Percentiles rank a stretch among this genome's conserved stretches.
Evolutionary conservation across 441 rosid species (phyloP).

Genomic region (Melastoma candidum): DNA sequence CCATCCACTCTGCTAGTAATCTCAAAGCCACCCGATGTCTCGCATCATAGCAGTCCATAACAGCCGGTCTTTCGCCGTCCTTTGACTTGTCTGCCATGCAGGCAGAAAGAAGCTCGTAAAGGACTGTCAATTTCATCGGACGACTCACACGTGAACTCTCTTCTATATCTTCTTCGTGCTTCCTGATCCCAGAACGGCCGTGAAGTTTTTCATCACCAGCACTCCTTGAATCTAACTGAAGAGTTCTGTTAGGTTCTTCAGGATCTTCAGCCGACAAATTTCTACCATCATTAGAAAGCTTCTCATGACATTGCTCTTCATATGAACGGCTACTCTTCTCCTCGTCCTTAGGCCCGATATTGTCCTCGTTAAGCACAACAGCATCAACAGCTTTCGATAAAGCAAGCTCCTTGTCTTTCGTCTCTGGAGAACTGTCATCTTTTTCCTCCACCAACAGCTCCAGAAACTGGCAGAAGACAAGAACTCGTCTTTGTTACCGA

Average conservation of each 20-base stretch:
- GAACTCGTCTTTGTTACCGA: not conserved
- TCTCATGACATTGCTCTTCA: conserved; percentile 58
- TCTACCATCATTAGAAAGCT: conserved; percentile 31
- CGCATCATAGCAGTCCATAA: conserved; percentile 82
- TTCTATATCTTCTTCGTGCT: conserved; percentile 42
- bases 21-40: conserved; percentile 84
- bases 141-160: conserved; percentile 50
- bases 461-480: conserved; percentile 39
- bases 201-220: conserved; percentile 9
- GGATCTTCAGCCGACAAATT: conserved; percentile 21
- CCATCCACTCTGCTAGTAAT: conserved; percentile 73
- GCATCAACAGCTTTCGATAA: conserved; percentile 62
- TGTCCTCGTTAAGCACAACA: conserved; percentile 40
- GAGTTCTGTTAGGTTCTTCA: conserved; percentile 11
- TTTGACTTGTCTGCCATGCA: conserved; percentile 58
- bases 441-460: conserved; percentile 66
- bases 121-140: conserved; percentile 60
- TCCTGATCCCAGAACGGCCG: conserved; percentile 16
- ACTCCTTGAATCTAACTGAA: conserved; percentile 1
- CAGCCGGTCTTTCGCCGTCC: conserved; percentile 31
- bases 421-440: conserved; percentile 28
- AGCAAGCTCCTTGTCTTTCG: conserved; percentile 49
- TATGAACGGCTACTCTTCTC: conserved; percentile 49
- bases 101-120: conserved; percentile 80
- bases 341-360: conserved; percentile 35